Base-by-base conservation (phyloP, 148 eudicot genomes). In the Arbutus unedo region DNA sequence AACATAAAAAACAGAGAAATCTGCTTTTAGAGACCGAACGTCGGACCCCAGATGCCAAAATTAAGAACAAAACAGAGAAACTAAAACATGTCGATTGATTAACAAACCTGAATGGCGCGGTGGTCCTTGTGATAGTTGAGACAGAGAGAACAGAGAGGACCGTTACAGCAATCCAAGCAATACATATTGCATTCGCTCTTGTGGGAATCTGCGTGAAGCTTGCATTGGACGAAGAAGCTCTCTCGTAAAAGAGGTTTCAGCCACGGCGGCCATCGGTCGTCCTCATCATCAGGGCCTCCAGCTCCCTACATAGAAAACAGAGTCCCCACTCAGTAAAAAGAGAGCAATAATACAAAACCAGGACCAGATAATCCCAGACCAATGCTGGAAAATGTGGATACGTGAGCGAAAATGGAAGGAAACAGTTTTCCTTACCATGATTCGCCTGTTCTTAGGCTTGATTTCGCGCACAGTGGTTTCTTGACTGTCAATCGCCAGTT, bases 101-200 rank as follows among this genome's bases (percentile, higher is more conserved):
- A 64, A 13, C 41, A 76, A 73, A 95, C 98, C 97, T 95, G 98
- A 79, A 95, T 93, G 25, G 85, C 89, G 21, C 84, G 89, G 56
- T 95, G 98, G 79, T 93, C 92, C 51, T 87, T 86, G 87, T 95
- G 98, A 48, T 79, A 60, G 55, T 85, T 67, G 49, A 95, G 88
- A 48, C 98, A 95, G 51, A 92, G 85, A 53, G 98, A 92, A 60
- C 98, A 95, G n/a, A 92, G 90, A 55, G 98, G 78, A 6, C 92
- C 94, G 67, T 90, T 82, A 83, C 89, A 85, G 83, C 98, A 95
- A 75, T 93, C 98, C 89, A 95, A 87, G 45, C 98, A 95, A 79
- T 86, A 95, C 97, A 95, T 92, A 83, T 95, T 95, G 74, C 98
- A 94, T 84, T 94, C 98, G 71, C 92, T 90, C 81, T 91, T 93